phyloP scores from a whole-genome alignment of 352 stramenopile genomes.

The Globisporangium radiosum region DNA sequence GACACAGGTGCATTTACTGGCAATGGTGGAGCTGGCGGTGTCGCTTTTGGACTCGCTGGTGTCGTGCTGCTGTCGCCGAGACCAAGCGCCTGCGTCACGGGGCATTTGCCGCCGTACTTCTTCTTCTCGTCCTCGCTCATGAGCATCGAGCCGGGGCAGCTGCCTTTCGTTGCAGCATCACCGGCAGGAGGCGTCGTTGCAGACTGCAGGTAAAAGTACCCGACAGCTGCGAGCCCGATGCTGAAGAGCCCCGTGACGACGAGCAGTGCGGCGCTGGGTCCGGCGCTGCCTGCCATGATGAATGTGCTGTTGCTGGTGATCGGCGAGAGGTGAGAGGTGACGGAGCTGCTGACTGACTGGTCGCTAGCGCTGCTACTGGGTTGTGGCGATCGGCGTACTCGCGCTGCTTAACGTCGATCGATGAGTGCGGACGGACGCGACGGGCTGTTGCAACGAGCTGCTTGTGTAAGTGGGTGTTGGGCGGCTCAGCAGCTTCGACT shows the following conservation, averaged over 20 bases:
- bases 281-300: constrained; percentile 25
- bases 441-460: too few relatives aligned
- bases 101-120: constrained; percentile 30
- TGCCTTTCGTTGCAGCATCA: constrained; percentile 1
- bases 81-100: constrained; percentile 28
- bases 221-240: constrained; percentile 44
- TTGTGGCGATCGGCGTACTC: neutral
- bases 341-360: neutral
- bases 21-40: neutral
- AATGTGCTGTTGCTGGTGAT: neutral
- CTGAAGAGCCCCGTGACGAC: constrained; percentile 55
- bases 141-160: constrained; percentile 21
- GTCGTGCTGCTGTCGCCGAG: constrained; percentile 3
- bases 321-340: too few relatives aligned
- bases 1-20: constrained; percentile 1
- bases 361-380: neutral
- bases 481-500: too few relatives aligned
- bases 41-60: constrained; percentile 10
- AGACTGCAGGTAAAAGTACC: constrained; percentile 50
- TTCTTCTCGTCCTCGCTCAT: constrained; percentile 27
- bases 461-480: too few relatives aligned
- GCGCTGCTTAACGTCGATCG: neutral
- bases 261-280: constrained; percentile 37
- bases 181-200: neutral
- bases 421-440: neutral